phyloP scores from a whole-genome alignment of 148 eudicot genomes.

The Diospyros kaki region DNA sequence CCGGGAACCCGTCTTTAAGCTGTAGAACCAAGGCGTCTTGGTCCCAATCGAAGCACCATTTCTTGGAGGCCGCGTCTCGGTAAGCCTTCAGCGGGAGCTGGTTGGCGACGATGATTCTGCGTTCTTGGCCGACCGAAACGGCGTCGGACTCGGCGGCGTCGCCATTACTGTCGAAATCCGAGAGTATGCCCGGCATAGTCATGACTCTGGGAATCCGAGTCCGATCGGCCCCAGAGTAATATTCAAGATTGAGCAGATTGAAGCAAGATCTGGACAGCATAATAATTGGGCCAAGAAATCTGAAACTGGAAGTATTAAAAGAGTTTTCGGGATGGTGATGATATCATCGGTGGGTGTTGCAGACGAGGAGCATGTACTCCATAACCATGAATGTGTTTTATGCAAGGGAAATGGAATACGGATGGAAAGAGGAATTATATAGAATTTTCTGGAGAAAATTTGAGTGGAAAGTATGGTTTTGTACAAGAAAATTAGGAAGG shows the following conservation, averaged over 20 bases:
- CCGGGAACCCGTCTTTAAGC: slow-evolving; percentile 51
- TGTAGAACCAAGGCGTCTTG: slow-evolving; percentile 52
- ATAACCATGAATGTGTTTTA: not conserved
- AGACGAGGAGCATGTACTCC: not conserved
- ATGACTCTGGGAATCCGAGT: slow-evolving; percentile 40
- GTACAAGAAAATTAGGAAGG: slow-evolving; percentile 3
- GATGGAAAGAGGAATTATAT: not conserved
- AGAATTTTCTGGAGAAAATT: not conserved
- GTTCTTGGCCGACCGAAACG: slow-evolving; percentile 10
- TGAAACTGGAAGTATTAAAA: not conserved
- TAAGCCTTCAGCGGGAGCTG: slow-evolving; percentile 49
- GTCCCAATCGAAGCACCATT: slow-evolving; percentile 58
- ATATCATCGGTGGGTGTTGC: slow-evolving; percentile 16
- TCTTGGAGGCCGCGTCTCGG: slow-evolving; percentile 16
- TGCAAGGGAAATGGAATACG: too few species aligned
- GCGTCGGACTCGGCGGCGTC: not conserved
- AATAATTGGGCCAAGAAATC: not conserved
- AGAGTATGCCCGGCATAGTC: slow-evolving; percentile 45
- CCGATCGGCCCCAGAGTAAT: slow-evolving; percentile 26
- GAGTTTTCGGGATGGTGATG: not conserved
- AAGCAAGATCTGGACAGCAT: slow-evolving; percentile 32
- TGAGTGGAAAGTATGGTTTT: not conserved
- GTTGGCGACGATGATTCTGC: slow-evolving; percentile 52
- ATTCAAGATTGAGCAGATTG: slow-evolving; percentile 35
- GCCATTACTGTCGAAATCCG: slow-evolving; percentile 10